Evolutionary conservation across 192 early-diverging fungal genomes (phyloP).

Genomic region (Phlyctochytrium planicorne): DNA sequence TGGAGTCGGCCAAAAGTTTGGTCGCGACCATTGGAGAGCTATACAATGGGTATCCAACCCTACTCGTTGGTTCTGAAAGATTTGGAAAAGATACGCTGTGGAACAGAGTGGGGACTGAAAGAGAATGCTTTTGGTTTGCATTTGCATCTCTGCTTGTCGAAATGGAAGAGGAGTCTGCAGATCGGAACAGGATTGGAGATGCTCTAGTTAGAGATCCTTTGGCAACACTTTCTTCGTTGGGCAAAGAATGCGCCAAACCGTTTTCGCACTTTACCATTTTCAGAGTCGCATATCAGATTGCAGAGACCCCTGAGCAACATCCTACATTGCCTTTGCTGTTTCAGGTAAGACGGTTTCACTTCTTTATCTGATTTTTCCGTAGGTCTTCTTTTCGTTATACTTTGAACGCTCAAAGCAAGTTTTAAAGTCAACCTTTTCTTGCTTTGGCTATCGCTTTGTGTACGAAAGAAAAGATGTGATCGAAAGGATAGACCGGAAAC

Average conservation of each 20-base stretch:
- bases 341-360: conserved; percentile 14
- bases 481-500: conserved; percentile 7
- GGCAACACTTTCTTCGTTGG: not conserved
- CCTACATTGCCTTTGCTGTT: conserved; percentile 22
- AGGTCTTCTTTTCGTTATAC: conserved; percentile 38
- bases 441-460: conserved; percentile 36
- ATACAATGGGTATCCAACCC: conserved; percentile 17
- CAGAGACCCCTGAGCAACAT: conserved; percentile 12
- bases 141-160: conserved; percentile 28
- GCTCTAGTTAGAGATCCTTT: conserved; percentile 17
- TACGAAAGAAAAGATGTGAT: conserved; percentile 14
- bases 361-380: not conserved
- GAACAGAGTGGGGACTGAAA: conserved; percentile 6
- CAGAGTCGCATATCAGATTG: conserved; percentile 7
- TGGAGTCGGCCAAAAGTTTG: conserved; percentile 21
- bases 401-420: conserved; percentile 30
- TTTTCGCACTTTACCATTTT: conserved; percentile 27
- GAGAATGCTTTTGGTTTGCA: conserved; percentile 25
- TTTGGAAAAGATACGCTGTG: not conserved
- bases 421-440: conserved; percentile 6
- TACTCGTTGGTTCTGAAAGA: conserved; percentile 4
- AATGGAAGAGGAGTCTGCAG: conserved; percentile 26
- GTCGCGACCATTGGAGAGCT: conserved; percentile 19
- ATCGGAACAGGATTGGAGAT: conserved; percentile 23
- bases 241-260: conserved; percentile 24